phyloP scores from a whole-genome alignment of 306 rosid genomes.

The Hippophae gyantsensis region DNA sequence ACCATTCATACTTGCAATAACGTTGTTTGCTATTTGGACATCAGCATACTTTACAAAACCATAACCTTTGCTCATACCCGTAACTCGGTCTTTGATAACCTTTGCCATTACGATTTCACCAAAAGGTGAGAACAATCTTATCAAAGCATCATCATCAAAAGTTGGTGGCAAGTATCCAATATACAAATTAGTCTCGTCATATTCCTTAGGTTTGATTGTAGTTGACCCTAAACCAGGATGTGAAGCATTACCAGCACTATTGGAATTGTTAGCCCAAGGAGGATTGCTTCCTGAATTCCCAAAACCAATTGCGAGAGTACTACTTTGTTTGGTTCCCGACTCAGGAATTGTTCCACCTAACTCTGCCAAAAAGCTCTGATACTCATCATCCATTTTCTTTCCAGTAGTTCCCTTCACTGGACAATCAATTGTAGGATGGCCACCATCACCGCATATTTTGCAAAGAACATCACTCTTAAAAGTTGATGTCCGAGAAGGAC shows the following conservation, averaged over 20 bases:
- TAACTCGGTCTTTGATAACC: conserved; percentile 76
- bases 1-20: conserved; percentile 82
- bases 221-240: conserved; percentile 65
- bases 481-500: conserved; percentile 80
- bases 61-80: conserved; percentile 88
- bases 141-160: conserved; percentile 81
- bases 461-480: conserved; percentile 88
- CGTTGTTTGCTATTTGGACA: conserved; percentile 85
- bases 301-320: conserved; percentile 49
- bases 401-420: conserved; percentile 82
- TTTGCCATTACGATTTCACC: conserved; percentile 98
- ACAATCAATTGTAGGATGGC: conserved; percentile 94
- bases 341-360: conserved; percentile 53
- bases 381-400: conserved; percentile 62
- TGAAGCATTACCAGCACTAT: conserved; percentile 24
- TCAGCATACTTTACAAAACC: conserved; percentile 95
- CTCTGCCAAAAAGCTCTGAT: conserved; percentile 95
- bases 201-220: conserved; percentile 68
- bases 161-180: conserved; percentile 94
- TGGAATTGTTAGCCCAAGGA: conserved; percentile 74
- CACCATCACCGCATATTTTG: conserved; percentile 97
- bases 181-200: conserved; percentile 88
- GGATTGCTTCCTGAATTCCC: conserved; percentile 76
- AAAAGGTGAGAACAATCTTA: conserved; percentile 74
- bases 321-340: conserved; percentile 28